Conservation (phyloP, 768 basidiomycete species). For the Sarcomyxa edulis region DNA sequence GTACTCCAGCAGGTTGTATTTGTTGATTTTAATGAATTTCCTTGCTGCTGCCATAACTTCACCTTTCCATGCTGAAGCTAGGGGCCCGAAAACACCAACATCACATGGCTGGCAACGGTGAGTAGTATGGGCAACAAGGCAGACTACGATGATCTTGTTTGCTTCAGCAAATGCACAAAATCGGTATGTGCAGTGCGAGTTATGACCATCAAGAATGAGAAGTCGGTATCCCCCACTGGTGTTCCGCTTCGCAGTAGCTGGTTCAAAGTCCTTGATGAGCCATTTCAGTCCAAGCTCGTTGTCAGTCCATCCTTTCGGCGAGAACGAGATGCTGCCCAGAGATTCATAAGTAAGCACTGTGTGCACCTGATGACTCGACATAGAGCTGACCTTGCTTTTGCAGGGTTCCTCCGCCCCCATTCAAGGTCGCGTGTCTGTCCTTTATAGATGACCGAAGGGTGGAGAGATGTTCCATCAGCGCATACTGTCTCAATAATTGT, state of each 20-base stretch:
- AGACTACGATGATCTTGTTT: conserved; percentile 13
- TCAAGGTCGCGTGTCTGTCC: conserved; percentile 13
- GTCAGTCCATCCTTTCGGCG: conserved; percentile 18
- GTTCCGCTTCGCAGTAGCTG: conserved; percentile 1
- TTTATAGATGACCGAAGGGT: conserved; percentile 32
- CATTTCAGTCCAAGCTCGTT: conserved; percentile 12
- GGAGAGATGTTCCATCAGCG: conserved; percentile 32
- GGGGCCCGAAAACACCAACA: conserved; percentile 12
- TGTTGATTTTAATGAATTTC: too few species aligned
- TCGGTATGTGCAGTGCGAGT: conserved; percentile 9
- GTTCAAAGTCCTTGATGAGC: conserved; percentile 13
- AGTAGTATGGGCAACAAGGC: conserved; percentile 17
- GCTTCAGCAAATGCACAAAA: conserved; percentile 10
- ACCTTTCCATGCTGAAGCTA: conserved; percentile 19
- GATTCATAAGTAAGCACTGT: background rate
- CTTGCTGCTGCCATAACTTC: conserved; percentile 13
- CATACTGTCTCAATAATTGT: conserved; percentile 40
- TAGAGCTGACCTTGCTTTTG: conserved; percentile 8
- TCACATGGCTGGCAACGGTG: conserved; percentile 15
- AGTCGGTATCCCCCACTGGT: conserved; percentile 7
- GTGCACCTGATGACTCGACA: background rate
- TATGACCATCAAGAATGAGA: conserved; percentile 17
- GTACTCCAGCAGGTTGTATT: background rate
- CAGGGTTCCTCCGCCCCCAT: conserved; percentile 15
- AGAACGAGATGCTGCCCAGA: conserved; percentile 21